Evolutionary conservation across 2,329 filamentous ascomycete species (phyloP).

Genomic region (Fusarium liriodendri): DNA sequence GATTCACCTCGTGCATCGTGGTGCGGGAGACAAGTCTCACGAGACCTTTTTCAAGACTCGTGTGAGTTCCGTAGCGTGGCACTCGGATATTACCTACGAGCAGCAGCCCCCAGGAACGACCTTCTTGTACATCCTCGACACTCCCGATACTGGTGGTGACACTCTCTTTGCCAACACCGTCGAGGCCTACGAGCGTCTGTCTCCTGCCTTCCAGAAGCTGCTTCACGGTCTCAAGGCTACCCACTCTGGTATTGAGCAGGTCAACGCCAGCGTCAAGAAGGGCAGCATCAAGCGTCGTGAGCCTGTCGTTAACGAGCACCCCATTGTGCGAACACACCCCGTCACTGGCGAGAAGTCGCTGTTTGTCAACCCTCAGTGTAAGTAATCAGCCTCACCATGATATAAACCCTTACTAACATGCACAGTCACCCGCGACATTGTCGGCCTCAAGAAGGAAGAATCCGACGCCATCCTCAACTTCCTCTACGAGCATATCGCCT

Average conservation of each 20-base stretch:
- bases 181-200: slow-evolving; percentile 84
- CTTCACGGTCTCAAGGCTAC: slow-evolving; percentile 84
- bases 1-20: slow-evolving; percentile 82
- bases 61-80: slow-evolving; percentile 88
- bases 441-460: slow-evolving; percentile 89
- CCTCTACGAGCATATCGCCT: slow-evolving; percentile 67
- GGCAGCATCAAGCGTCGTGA: slow-evolving; percentile 81
- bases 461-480: slow-evolving; percentile 81
- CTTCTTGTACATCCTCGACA: slow-evolving; percentile 89
- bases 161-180: slow-evolving; percentile 85
- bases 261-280: slow-evolving; percentile 72
- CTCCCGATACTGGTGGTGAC: slow-evolving; percentile 82
- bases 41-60: slow-evolving; percentile 72
- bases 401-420: neutral
- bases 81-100: slow-evolving; percentile 90
- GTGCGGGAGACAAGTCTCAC: slow-evolving; percentile 60
- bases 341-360: slow-evolving; percentile 86
- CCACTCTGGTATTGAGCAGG: slow-evolving; percentile 87
- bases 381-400: slow-evolving; percentile 45
- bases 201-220: slow-evolving; percentile 80
- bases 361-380: slow-evolving; percentile 86
- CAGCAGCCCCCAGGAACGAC: slow-evolving; percentile 89
- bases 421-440: slow-evolving; percentile 80
- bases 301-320: slow-evolving; percentile 79
- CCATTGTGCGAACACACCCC: slow-evolving; percentile 84